Evolutionary conservation across 495 filamentous ascomycete species (phyloP), one percentile per base, ranked within the genome.

Genomic region (Lineolata rhizophorae): DNA sequence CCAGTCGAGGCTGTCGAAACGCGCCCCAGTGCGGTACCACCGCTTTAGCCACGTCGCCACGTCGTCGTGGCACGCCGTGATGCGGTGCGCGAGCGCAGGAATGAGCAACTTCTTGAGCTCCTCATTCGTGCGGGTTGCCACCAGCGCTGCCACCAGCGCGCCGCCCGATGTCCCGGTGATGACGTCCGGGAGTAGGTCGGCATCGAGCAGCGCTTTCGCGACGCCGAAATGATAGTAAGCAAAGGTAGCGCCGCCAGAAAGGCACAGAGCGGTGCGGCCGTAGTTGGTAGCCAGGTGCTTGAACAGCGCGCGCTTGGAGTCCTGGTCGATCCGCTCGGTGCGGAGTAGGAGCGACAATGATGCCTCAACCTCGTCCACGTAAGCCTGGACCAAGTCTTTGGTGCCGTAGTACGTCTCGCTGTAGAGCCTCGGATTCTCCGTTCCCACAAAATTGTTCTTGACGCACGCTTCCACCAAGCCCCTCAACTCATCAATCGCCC

Each of bases 221-320:
- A 95, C 77, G 1, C 87, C 87, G 34, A 95, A 87, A 45, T 97
- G 87, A 45, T 94, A 94, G 45, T 91, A 97, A 15, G 87, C 82
- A 56, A 95, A 94, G 2, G 76, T 76, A 4, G 85, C 87, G n/a
- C 87, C 87, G 1, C 87, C 87, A 5, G 79, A 90, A 3, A 95
- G 58, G 50, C 85, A 95, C 8, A 97, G 58, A 0, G 87, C 87
- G 9, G 85, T 91, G 13, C 83, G 75, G 13, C 87, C 87, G 43
- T 72, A 93, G 48, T 95, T 95, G 25, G 78, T 79, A 42, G 77
- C 67, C 18, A 94, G 58, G 29, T 87, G 75, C 47, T 81, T 87
- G 58, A 90, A 90, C 36, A 91, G 54, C n/a, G 56, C 54, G 25
- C 77, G 65, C 53, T 94, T 95, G 45, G 76, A 70, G 11, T 78